Base-by-base conservation (phyloP, 257 asterid genomes). In the Nemophila menziesii region DNA sequence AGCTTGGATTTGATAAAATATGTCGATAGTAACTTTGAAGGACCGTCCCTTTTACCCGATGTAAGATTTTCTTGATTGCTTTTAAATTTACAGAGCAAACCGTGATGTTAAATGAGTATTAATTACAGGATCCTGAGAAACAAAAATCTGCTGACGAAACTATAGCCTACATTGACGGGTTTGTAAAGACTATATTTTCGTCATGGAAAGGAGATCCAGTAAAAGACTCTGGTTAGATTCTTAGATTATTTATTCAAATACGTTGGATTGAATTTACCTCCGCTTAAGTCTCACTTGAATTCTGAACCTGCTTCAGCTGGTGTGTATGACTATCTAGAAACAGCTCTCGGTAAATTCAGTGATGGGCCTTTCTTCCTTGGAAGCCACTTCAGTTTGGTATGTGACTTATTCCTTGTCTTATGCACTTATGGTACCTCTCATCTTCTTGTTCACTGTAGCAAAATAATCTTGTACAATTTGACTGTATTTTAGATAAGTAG, bases 301-400 rank as follows among this genome's bases (percentile, higher is more conserved):
- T 33, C 9, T 44, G 5, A 51, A 46, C 43, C 33, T 48, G 56
- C 39, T 7, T 26, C 78, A 76, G 86, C 66, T 58, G 61, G 61
- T 46, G 79, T 40, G 41, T 74, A 64, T 26, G 82, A 77, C 63
- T 69, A 67, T 67, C 55, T 77, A 68, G 87, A 77, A 58, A 51
- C 61, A 41, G 77, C 82, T 20, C 77, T 77, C 33, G 45, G 55
- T 20, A 73, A 77, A 70, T 67, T 58, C 33, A 69, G 57, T 10
- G 87, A 77, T 55, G 87, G 87, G 11, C 77, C 77, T 13, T 77
- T 73, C 72, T 77, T 77, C 62, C 79, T 73, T 36, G 82, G 80
- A 8, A 75, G 65, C 40, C 36, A 29, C 8, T 73, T 77, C 62
- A 77, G 87, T 54, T 72, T 56, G 46, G 87, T 77, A 54, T 67